A percentile compares a stretch with the other conserved stretches of the same genome.
phyloP scores from a whole-genome alignment of 2,329 filamentous ascomycete genomes.

The Exophiala oligosperma region DNA sequence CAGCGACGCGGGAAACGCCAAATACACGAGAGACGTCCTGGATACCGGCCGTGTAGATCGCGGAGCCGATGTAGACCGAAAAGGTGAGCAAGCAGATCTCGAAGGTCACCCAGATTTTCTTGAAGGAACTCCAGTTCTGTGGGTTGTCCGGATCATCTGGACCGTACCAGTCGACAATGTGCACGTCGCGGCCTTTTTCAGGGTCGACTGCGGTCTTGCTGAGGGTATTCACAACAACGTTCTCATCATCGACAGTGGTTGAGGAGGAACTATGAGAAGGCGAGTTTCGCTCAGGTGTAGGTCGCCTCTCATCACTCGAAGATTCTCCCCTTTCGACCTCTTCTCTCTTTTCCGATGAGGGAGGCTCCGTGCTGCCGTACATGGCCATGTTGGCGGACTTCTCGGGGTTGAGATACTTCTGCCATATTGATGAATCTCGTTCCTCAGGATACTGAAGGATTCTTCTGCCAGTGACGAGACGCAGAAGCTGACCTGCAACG shows the following conservation, averaged over 20 bases:
- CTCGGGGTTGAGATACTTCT: constrained; percentile 49
- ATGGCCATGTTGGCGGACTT: constrained; percentile 52
- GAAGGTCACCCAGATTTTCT: constrained; percentile 48
- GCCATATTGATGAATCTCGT: constrained; percentile 47
- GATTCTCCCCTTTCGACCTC: background rate
- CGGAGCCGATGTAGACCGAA: constrained; percentile 52
- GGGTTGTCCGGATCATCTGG: constrained; percentile 41
- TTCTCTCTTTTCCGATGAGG: constrained; percentile 3
- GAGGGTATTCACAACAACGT: constrained; percentile 10
- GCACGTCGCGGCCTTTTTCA: constrained; percentile 53
- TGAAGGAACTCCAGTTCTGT: constrained; percentile 46
- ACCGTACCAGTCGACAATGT: constrained; percentile 52
- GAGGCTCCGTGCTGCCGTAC: constrained; percentile 36
- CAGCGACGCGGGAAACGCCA: constrained; percentile 46
- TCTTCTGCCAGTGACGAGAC: constrained; percentile 40
- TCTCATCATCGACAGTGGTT: background rate
- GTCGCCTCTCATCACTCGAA: too few relatives aligned
- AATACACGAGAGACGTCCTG: constrained; percentile 44
- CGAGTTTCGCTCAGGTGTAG: background rate
- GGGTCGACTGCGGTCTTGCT: constrained; percentile 39
- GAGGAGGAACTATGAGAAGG: background rate
- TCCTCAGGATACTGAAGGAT: constrained; percentile 50
- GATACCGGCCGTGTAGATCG: constrained; percentile 52
- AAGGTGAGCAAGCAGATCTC: constrained; percentile 52
- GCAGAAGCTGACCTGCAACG: constrained; percentile 41